phyloP scores from a whole-genome alignment of 768 basidiomycete genomes.

The Kwoniella dendrophila region DNA sequence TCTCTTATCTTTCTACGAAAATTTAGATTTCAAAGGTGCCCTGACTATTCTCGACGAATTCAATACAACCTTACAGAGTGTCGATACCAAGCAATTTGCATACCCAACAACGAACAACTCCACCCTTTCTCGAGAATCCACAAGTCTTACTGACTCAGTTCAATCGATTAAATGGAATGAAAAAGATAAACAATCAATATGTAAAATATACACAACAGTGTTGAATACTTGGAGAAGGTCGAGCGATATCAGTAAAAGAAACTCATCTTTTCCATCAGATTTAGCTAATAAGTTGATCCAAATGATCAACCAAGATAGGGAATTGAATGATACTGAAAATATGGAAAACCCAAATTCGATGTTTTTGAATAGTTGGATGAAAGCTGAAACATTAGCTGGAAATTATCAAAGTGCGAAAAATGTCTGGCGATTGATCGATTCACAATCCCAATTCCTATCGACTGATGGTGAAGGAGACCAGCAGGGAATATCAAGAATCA shows the following conservation, averaged over 20 bases:
- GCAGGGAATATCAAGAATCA: background rate
- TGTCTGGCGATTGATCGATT: constrained; percentile 29
- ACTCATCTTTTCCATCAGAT: background rate
- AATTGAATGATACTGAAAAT: too few relatives aligned
- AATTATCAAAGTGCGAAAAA: constrained; percentile 12
- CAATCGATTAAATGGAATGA: background rate
- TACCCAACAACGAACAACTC: constrained; percentile 4
- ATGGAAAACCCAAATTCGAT: too few relatives aligned
- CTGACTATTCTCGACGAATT: constrained; percentile 19
- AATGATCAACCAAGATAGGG: constrained; percentile 6
- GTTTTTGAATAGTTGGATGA: constrained; percentile 41
- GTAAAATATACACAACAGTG: constrained; percentile 14
- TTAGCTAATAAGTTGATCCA: constrained; percentile 16
- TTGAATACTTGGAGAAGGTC: constrained; percentile 12
- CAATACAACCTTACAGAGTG: constrained; percentile 12
- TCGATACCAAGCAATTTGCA: background rate
- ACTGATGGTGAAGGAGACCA: background rate
- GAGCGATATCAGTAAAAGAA: background rate
- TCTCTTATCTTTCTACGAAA: constrained; percentile 16
- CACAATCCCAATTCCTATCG: background rate
- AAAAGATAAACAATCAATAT: constrained; percentile 2
- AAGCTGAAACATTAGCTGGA: constrained; percentile 29
- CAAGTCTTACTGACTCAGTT: too few relatives aligned
- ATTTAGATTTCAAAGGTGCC: constrained; percentile 21
- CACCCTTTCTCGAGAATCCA: background rate